Percentiles rank a stretch among this genome's conserved stretches.
These are phyloP conservation scores for Exophiala sp. DNA, from an alignment of 2,329 filamentous ascomycete genomes.

Conservation along the genomic window DNA sequence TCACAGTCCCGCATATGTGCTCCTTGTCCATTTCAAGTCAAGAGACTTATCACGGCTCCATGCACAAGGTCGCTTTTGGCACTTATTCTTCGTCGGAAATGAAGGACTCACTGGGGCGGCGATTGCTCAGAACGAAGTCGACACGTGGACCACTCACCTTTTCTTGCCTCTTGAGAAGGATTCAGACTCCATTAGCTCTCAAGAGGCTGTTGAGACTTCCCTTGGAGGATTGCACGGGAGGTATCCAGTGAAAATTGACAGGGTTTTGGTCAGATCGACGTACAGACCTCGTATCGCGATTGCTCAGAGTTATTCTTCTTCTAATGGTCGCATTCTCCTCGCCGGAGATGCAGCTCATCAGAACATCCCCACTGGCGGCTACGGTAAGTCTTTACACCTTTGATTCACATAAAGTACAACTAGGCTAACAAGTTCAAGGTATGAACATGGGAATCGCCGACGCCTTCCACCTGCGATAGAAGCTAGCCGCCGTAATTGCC, in stretches of 20 bases:
- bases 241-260: constrained; percentile 32
- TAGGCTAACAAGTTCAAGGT: too few species aligned
- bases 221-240: constrained; percentile 1
- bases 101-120: too few species aligned
- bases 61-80: constrained; percentile 33
- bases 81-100: constrained; percentile 29
- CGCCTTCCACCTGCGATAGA: constrained; percentile 36
- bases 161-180: neutral
- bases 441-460: constrained; percentile 37
- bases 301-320: constrained; percentile 26
- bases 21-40: constrained; percentile 35
- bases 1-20: constrained; percentile 23
- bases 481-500: constrained; percentile 30
- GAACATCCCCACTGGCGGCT: constrained; percentile 35
- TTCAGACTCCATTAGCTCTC: neutral
- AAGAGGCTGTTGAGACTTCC: constrained; percentile 4
- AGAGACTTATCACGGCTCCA: constrained; percentile 28
- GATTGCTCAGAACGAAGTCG: constrained; percentile 34
- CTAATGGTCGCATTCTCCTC: constrained; percentile 28
- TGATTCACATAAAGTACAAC: too few species aligned
- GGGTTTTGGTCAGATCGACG: constrained; percentile 30
- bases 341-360: constrained; percentile 35
- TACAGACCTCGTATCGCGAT: constrained; percentile 32
- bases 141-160: constrained; percentile 31
- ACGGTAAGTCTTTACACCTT: too few species aligned